Conservation (phyloP, 257 asterid species). For the Verbena officinalis region DNA sequence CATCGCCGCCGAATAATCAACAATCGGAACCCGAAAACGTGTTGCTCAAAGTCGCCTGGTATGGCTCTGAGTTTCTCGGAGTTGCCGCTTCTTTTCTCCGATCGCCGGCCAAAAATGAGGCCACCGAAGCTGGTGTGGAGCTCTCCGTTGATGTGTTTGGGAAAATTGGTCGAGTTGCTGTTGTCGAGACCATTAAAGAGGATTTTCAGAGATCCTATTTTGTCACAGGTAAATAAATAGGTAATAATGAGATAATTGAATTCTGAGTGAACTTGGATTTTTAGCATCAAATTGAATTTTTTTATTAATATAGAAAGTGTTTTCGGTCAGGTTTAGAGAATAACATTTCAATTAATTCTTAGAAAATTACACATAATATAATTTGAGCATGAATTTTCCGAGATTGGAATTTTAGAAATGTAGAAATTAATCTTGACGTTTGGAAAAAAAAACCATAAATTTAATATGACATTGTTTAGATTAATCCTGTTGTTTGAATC, state of each 20-base stretch:
- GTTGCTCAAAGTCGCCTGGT: constrained; percentile 84
- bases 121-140: constrained; percentile 34
- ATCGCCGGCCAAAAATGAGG: constrained; percentile 44
- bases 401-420: no score
- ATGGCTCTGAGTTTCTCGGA: constrained; percentile 85
- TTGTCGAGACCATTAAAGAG: constrained; percentile 62
- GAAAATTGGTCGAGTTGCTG: constrained; percentile 54
- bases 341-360: no score
- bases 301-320: no score
- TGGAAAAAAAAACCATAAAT: no score
- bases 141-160: constrained; percentile 61
- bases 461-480: no score
- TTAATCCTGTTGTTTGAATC: not conserved
- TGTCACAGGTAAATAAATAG: constrained; percentile 65
- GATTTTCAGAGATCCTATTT: constrained; percentile 84
- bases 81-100: constrained; percentile 83
- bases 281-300: no score
- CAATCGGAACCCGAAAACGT: constrained; percentile 58
- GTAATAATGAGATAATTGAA: not conserved
- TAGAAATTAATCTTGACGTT: no score
- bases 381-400: no score
- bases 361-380: no score
- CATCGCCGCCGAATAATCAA: constrained; percentile 31
- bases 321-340: no score
- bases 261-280: no score